Evolutionary conservation across 208 protist species (phyloP), one percentile per base, ranked within the genome.

Genomic region (Leishmania guyanensis): DNA sequence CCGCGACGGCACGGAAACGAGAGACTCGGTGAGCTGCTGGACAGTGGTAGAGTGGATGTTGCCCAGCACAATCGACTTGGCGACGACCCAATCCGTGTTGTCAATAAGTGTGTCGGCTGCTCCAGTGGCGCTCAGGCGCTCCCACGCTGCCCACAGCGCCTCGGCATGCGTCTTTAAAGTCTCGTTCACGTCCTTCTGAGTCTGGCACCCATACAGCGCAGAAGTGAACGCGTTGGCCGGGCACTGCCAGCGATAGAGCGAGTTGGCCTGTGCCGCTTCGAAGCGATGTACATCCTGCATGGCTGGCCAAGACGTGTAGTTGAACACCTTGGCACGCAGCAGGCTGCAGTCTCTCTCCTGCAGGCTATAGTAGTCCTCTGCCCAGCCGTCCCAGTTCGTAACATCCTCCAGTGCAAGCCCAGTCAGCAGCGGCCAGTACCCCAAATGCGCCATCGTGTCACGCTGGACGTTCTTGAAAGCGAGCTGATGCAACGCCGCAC

Each of bases 381-480:
- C 90, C 68, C 68, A 75, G 68, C 77, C 56, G 62, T 94, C 90
- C 91, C 92, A 97, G 51, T 78, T 69, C 60, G 75, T 83, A 9
- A 94, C 48, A 68, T 94, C 93, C 14, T 88, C 86, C 64, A 95
- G 51, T 16, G 90, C 91, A n/a, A 91, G 77, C 8, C 89, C 91
- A 8, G 62, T 60, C 22, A 93, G 71, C 77, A 97, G 78, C 33
- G 94, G 89, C 92, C 91, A 95, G 86, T 95, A 97, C 17, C 94
- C 92, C 64, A 96, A 69, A 79, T 97, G 94, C 14, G 88, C 86
- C 94, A 97, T 97, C n/a, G 93, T 95, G 82, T 97, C 94, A 64
- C 90, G 89, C 87, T 97, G 94, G 29, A 97, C 86, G 84, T 88
- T 93, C 77, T 95, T 94, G 75, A 97, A 96, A 58, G 89, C 83